These are phyloP conservation scores for Kodamaea fukazawae DNA, from an alignment of 805 yeast species.

Conservation along the genomic window DNA sequence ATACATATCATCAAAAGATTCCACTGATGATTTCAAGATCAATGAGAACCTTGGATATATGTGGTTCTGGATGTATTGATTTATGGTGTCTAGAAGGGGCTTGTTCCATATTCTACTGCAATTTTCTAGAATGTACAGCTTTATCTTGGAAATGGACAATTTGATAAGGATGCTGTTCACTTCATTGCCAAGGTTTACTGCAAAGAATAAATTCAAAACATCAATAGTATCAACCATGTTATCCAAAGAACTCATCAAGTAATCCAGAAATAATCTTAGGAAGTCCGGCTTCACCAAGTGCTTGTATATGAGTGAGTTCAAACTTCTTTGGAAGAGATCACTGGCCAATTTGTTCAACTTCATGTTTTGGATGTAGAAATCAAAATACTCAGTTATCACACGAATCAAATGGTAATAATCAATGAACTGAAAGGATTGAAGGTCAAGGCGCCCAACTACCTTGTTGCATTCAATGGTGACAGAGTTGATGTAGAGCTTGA, in stretches of 20 bases:
- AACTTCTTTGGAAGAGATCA: constrained; percentile 25
- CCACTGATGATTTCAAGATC: constrained; percentile 11
- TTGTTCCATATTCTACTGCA: constrained; percentile 39
- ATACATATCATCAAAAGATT: constrained; percentile 12
- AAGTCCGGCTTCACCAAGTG: constrained; percentile 7
- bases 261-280: constrained; percentile 7
- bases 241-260: constrained; percentile 6
- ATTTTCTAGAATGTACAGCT: constrained; percentile 21
- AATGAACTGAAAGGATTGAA: constrained; percentile 10
- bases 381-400: constrained; percentile 22
- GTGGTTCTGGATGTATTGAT: constrained; percentile 37
- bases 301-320: constrained; percentile 26
- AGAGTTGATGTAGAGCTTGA: constrained; percentile 32
- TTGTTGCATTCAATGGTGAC: constrained; percentile 21
- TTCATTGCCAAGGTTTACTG: constrained; percentile 21
- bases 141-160: constrained; percentile 38
- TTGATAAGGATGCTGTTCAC: constrained; percentile 32
- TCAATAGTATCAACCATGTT: constrained; percentile 2
- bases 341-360: constrained; percentile 19
- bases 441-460: constrained; percentile 10
- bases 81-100: constrained; percentile 32
- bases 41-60: constrained; percentile 36
- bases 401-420: constrained; percentile 18
- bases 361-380: constrained; percentile 20
- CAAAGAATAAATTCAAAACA: constrained; percentile 11